Base-by-base conservation (phyloP, 78 protist species). In the Tieghemostelium lacteum region DNA sequence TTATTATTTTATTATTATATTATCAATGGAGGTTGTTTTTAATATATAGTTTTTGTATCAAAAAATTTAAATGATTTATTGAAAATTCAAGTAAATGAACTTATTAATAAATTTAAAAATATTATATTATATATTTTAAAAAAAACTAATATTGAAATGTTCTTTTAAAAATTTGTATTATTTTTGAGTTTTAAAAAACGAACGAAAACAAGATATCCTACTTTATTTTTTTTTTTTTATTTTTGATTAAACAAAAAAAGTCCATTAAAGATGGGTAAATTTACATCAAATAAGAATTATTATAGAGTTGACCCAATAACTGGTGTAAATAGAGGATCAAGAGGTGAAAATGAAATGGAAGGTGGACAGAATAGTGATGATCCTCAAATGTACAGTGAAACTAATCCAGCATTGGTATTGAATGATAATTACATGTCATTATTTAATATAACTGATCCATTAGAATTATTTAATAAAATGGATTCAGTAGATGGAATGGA, bases 301-400 rank as follows among this genome's bases (percentile, higher is more conserved):
- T 83, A 83, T 83, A 83, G 91, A 70, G 72, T 55, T 7, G 91
- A 83, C 39, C 91, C 91, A 29, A n/a, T 78, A 2, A 36, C 4
- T 3, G 29, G 26, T 12, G 16, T 40, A 31, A 16, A n/a, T n/a
- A n/a, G n/a, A n/a, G n/a, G n/a, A n/a, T n/a, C n/a, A 17, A 45
- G 3, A 36, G 45, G 52, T 49, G 67, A 63, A 2, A 37, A 65
- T 65, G 70, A 55, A 50, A n/a, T 36, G 8, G 22, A 33, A 2
- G 24, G 33, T 52, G 4, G 14, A 10, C 16, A 7, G 2, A 22
- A 31, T 8, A 39, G 57, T 20, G 28, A 36, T 14, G 31, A 17
- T 26, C 60, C 34, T 16, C 14, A 29, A 26, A 52, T 33, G 17
- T 37, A 49, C 20, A 70, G 55, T 77, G 67, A 60, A 14, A 62